Conservation (phyloP, 768 basidiomycete species). For the Fistulinella prunicolor region DNA sequence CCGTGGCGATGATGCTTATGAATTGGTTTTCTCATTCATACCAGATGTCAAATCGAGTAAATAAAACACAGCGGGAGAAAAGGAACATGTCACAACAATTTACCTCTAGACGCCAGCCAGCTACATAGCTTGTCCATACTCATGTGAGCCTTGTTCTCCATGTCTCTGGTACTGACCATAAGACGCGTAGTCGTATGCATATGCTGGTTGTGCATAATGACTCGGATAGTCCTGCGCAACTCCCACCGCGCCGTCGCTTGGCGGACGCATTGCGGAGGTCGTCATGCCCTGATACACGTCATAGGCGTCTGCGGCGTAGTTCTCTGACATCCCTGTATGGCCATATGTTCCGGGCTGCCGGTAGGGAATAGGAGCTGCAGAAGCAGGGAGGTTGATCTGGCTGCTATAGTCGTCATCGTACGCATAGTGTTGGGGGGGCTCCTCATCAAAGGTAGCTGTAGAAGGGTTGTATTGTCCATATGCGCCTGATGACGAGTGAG, state of each 20-base stretch:
- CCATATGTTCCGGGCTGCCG: conserved; percentile 29
- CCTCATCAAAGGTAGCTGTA: conserved; percentile 50
- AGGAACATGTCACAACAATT: conserved; percentile 14
- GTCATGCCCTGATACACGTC: conserved; percentile 56
- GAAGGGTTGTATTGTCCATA: conserved; percentile 61
- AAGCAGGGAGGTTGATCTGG: conserved; percentile 52
- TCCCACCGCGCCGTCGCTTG: conserved; percentile 31
- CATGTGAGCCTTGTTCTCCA: conserved; percentile 26
- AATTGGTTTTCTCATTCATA: neutral
- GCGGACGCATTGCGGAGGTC: conserved; percentile 33
- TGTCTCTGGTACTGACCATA: conserved; percentile 31
- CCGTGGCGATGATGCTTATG: neutral
- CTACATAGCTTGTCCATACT: conserved; percentile 35
- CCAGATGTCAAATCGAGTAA: conserved; percentile 22
- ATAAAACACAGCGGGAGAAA: conserved; percentile 23
- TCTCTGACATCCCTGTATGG: conserved; percentile 21
- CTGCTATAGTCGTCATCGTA: conserved; percentile 75
- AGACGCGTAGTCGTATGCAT: conserved; percentile 29
- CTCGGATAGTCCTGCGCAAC: conserved; percentile 37
- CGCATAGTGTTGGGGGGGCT: conserved; percentile 44
- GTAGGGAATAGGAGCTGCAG: conserved; percentile 59
- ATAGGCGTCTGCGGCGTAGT: conserved; percentile 43
- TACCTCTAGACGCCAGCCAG: conserved; percentile 11
- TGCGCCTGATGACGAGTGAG: conserved; percentile 49
- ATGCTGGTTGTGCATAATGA: conserved; percentile 22